Evolutionary conservation across 306 rosid genomes (phyloP), one percentile per base, ranked within the genome.

Genomic region (Citrullus amarus): DNA sequence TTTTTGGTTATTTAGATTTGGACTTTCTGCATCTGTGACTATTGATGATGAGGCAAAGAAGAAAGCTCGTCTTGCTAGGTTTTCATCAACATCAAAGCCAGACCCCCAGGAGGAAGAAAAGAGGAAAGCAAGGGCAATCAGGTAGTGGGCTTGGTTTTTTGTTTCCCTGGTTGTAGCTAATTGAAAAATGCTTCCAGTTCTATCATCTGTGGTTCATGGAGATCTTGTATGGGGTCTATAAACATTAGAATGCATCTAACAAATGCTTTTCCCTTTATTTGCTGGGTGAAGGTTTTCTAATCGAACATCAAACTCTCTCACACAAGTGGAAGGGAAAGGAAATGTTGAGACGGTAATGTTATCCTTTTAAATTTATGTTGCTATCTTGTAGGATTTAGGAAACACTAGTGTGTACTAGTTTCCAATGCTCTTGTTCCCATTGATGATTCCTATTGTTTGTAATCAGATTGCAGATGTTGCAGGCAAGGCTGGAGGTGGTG

Each of bases 41-140:
- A 72, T 86, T 79, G 96, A 92, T 32, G 83, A 83, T 43, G 89
- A 88, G 18, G 87, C 88, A 6, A 95, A 86, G 87, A 95, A 95
- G 90, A 92, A 95, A 88, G 97, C 99, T 63, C 90, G 97, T 17
- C 90, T 85, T 51, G 90, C 90, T 50, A 89, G 91, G 79, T 92
- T 92, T 83, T 82, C 96, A 18, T 79, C 93, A 0, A 84, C 12
- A 71, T 80, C 97, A 15, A 88, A 88, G 75, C 70, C 85, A 43
- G 97, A 92, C 81, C 81, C 97, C 43, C 58, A 61, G 25, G 99
- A 95, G 82, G 99, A 92, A 71, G 97, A 92, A 76, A 95, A 95
- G 82, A 87, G 89, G 92, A 95, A 92, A 87, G 99, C 97, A 50
- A 91, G 99, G 75, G 93, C 94, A 51, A 78, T 85, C 54, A 94